Conservation (phyloP, 306 rosid species). For the Quercus agrifolia region DNA sequence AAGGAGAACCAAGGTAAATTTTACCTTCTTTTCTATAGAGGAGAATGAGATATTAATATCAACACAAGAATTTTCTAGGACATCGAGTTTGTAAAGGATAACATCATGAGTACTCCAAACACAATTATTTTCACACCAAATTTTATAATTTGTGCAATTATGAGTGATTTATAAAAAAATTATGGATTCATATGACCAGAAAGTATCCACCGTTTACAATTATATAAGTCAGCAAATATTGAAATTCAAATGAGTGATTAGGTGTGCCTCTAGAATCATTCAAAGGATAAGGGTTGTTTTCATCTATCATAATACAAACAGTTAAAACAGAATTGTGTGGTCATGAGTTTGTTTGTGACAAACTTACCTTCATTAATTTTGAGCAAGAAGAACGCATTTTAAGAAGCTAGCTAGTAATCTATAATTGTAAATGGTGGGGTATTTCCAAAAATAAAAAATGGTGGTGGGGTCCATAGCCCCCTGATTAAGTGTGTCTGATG, state of each 20-base stretch:
- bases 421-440: background rate
- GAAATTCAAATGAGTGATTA: too few species aligned
- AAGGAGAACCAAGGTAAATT: slow-evolving; percentile 6
- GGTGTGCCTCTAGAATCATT: too few species aligned
- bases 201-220: too few species aligned
- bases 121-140: too few species aligned
- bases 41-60: background rate
- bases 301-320: background rate
- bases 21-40: background rate
- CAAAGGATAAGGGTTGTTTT: background rate
- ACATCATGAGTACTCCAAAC: too few species aligned
- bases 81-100: background rate
- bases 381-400: background rate
- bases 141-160: too few species aligned
- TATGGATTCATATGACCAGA: too few species aligned
- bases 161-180: too few species aligned
- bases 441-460: background rate
- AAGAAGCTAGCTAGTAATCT: background rate
- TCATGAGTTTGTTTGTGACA: background rate
- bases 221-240: too few species aligned
- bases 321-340: background rate
- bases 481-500: slow-evolving; percentile 25
- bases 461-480: slow-evolving; percentile 31
- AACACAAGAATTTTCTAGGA: background rate
- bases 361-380: background rate